Percentiles rank a stretch among this genome's conserved stretches.
These are phyloP conservation scores for Neobulgaria alba DNA, from an alignment of 2,329 filamentous ascomycete genomes.

Conservation along the genomic window DNA sequence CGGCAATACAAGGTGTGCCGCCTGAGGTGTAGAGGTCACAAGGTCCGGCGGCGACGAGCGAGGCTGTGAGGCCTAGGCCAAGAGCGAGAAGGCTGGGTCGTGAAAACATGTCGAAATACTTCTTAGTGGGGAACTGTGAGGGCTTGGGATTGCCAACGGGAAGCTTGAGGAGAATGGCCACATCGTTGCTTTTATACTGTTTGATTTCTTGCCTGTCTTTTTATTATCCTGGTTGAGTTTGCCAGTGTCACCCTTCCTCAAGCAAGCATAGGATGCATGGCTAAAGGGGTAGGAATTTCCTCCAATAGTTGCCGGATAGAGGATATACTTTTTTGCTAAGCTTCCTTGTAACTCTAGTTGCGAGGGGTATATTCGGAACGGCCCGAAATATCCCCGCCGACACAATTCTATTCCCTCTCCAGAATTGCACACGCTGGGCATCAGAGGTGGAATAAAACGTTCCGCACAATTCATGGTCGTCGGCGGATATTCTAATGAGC, in stretches of 20 bases:
- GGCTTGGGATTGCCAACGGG: background rate
- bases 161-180: background rate
- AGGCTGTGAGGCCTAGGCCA: conserved; percentile 29
- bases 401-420: too few relatives aligned
- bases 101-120: conserved; percentile 28
- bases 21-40: conserved; percentile 54
- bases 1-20: conserved; percentile 53
- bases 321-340: conserved; percentile 6
- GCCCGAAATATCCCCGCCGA: too few relatives aligned
- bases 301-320: conserved; percentile 12
- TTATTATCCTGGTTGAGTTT: background rate
- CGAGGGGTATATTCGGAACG: too few relatives aligned
- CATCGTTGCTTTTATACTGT: background rate
- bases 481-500: background rate
- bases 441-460: conserved; percentile 1
- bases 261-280: background rate
- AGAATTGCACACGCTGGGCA: too few relatives aligned
- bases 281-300: conserved; percentile 7
- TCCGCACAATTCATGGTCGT: background rate
- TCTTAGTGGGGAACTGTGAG: conserved; percentile 4
- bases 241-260: background rate
- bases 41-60: conserved; percentile 43
- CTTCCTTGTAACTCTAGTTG: too few relatives aligned
- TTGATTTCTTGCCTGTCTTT: conserved; percentile 1
- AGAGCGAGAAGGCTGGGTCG: conserved; percentile 20